Percentiles rank a stretch among this genome's conserved stretches.
phyloP scores from a whole-genome alignment of 1,284 basidiomycete genomes.

The Irpex lacteus region DNA sequence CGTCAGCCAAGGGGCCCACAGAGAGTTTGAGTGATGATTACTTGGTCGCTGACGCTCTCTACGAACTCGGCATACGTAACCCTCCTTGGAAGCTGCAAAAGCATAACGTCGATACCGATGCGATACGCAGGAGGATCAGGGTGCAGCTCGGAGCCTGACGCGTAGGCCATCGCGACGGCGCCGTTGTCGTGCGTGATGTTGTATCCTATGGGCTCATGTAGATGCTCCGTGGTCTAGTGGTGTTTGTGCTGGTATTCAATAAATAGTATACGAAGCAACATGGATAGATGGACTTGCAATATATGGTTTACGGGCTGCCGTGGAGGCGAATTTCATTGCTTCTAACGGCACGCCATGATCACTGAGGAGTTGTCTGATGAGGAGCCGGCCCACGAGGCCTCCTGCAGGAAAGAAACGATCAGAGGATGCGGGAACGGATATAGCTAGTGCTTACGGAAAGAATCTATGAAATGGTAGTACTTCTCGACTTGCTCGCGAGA shows the following conservation, averaged over 20 bases:
- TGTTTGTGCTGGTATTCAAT: background rate
- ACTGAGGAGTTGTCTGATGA: slow-evolving; percentile 59
- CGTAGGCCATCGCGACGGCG: slow-evolving; percentile 66
- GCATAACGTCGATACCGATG: slow-evolving; percentile 80
- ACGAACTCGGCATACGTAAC: slow-evolving; percentile 59
- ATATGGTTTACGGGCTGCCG: slow-evolving; percentile 70
- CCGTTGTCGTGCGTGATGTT: slow-evolving; percentile 80
- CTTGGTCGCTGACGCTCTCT: slow-evolving; percentile 64
- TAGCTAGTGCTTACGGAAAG: slow-evolving; percentile 53
- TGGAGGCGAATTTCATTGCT: slow-evolving; percentile 51
- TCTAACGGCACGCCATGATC: slow-evolving; percentile 47
- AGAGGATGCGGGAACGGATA: background rate
- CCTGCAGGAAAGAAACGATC: slow-evolving; percentile 39
- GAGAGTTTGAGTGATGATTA: slow-evolving; percentile 23
- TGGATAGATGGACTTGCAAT: slow-evolving; percentile 42
- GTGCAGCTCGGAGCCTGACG: slow-evolving; percentile 40
- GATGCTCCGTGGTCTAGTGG: slow-evolving; percentile 30
- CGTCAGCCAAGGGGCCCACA: background rate
- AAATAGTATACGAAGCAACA: background rate
- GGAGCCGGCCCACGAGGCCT: slow-evolving; percentile 67
- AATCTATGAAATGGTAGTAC: slow-evolving; percentile 70
- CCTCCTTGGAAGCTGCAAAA: slow-evolving; percentile 55
- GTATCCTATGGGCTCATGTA: slow-evolving; percentile 59
- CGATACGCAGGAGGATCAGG: slow-evolving; percentile 52
- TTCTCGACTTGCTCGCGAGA: slow-evolving; percentile 52